Evolutionary conservation across 352 stramenopile genomes (phyloP).

Genomic region (Globisporangium cylindrosporum): DNA sequence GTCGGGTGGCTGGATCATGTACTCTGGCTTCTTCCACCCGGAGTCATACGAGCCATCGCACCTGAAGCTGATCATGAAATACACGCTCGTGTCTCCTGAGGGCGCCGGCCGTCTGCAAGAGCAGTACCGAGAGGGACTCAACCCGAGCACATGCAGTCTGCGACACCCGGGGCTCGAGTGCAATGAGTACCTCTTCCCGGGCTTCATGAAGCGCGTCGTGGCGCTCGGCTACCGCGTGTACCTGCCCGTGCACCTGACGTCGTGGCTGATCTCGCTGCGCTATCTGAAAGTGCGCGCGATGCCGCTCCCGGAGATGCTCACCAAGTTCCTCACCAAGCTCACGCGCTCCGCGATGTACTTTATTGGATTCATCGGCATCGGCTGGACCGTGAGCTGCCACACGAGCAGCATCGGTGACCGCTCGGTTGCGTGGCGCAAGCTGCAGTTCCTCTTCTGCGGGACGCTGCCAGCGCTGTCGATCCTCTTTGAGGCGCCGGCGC

Average conservation of each 20-base stretch:
- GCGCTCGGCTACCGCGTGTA: slow-evolving; percentile 45
- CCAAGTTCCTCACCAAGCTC: slow-evolving; percentile 34
- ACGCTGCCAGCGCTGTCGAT: slow-evolving; percentile 44
- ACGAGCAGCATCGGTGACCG: slow-evolving; percentile 36
- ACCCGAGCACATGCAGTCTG: slow-evolving; percentile 43
- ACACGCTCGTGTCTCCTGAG: slow-evolving; percentile 39
- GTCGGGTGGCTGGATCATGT: slow-evolving; percentile 58
- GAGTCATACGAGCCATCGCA: slow-evolving; percentile 56
- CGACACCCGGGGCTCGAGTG: slow-evolving; percentile 42
- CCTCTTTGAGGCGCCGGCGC: slow-evolving; percentile 47
- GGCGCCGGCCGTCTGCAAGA: slow-evolving; percentile 36
- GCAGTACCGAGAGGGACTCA: slow-evolving; percentile 38
- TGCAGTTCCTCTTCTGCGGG: slow-evolving; percentile 52
- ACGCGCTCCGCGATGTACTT: slow-evolving; percentile 52
- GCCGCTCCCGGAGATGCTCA: slow-evolving; percentile 24
- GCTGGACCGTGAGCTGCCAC: slow-evolving; percentile 47
- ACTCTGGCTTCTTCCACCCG: slow-evolving; percentile 54
- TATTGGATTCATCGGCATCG: slow-evolving; percentile 45
- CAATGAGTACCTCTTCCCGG: slow-evolving; percentile 36
- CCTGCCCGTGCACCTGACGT: slow-evolving; percentile 52
- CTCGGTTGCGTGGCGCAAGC: slow-evolving; percentile 43
- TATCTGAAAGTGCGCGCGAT: slow-evolving; percentile 36
- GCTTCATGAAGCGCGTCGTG: slow-evolving; percentile 39
- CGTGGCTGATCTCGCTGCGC: slow-evolving; percentile 45
- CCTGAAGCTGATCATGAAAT: slow-evolving; percentile 59